Evolutionary conservation across 2,329 filamentous ascomycete genomes (phyloP), one percentile per base, ranked within the genome.

Genomic region (Phoma sp.): DNA sequence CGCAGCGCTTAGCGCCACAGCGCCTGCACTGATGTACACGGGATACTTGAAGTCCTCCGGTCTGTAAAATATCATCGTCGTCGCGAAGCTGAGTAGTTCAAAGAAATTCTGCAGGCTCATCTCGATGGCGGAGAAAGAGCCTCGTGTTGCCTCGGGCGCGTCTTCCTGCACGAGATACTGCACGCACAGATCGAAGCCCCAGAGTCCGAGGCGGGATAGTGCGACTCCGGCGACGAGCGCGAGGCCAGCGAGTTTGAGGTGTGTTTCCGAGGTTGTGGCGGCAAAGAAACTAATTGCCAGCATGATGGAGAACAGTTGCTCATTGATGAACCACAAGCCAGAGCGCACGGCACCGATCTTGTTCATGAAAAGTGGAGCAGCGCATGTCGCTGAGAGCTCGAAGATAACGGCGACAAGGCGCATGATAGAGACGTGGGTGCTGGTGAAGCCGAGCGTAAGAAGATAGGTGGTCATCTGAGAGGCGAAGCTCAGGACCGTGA

Each of bases 251-350:
- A 66, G 36, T 36, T 62, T 64, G 5, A 58, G 53, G 14, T 47
- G 61, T 2, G 47, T 53, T 37, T 45, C 43, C 14, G 45, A 43
- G 14, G 49, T 32, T 12, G 64, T 50, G 6, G 51, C 34, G 11
- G 64, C 57, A 51, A 67, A 74, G 0, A 72, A 43, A 2, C 60
- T 61, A 17, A 76, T 69, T 64, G 76, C 60, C 43, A 81, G 68
- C 67, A 77, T 59, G 61, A 85, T 57, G 39, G 81, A 86, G 2
- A 77, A 51, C n/a, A 88, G 77, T 66, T 92, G 88, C 83, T 86
- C 90, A 49, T 82, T 86, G 9, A 88, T 67, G 57, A 85, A 86
- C 90, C 90, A 92, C 3, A 92, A 78, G 0, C 89, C 90, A 0
- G 83, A 80, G n/a, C 90, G 78, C 7, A 90, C 77, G 1, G 78